phyloP scores from a whole-genome alignment of 2,329 filamentous ascomycete species.

The Raffaelea ambrosiae region DNA sequence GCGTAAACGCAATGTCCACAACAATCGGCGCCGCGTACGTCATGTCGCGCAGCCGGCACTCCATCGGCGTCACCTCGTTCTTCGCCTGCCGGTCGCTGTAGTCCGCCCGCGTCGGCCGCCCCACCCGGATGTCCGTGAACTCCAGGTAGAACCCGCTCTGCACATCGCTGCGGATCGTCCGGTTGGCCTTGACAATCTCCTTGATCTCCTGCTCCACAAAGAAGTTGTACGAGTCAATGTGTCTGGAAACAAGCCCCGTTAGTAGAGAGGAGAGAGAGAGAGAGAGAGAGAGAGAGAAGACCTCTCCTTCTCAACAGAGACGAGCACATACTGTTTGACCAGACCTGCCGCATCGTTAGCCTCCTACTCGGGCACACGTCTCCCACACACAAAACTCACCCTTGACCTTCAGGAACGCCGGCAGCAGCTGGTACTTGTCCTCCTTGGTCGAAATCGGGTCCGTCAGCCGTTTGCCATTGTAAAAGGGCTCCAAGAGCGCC shows the following conservation, averaged over 20 bases:
- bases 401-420: conserved; percentile 97
- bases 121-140: conserved; percentile 85
- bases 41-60: conserved; percentile 92
- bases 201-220: conserved; percentile 96
- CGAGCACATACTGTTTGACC: conserved; percentile 65
- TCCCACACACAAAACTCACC: conserved; percentile 36
- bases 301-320: background rate
- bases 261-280: background rate
- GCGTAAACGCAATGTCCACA: conserved; percentile 84
- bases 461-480: conserved; percentile 59
- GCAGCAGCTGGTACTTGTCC: conserved; percentile 95
- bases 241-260: conserved; percentile 30
- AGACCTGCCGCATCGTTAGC: conserved; percentile 40
- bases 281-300: too few species aligned
- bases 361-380: background rate
- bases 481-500: conserved; percentile 58
- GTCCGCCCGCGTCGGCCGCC: conserved; percentile 70
- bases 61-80: conserved; percentile 81
- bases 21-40: conserved; percentile 95
- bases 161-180: conserved; percentile 81
- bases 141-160: conserved; percentile 90
- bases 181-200: conserved; percentile 89
- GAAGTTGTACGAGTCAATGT: conserved; percentile 98
- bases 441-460: conserved; percentile 57
- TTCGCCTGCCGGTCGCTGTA: conserved; percentile 62